A percentile compares a stretch with the other conserved stretches of the same genome.
Evolutionary conservation across 2,329 filamentous ascomycete genomes (phyloP).

Genomic region (Cercospora sp.): DNA sequence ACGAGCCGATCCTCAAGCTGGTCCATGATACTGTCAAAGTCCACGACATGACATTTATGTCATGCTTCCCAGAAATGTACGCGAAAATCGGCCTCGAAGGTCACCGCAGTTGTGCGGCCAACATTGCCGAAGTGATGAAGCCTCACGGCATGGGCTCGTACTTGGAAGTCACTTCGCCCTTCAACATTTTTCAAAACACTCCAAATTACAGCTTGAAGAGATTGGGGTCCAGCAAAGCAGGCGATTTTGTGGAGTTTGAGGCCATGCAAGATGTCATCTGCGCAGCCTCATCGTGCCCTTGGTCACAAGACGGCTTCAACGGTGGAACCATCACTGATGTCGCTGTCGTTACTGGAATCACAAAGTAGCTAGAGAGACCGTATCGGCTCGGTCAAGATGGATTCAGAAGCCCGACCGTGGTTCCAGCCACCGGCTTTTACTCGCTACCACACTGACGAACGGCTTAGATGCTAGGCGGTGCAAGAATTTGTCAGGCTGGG

Average conservation of each 20-base stretch:
- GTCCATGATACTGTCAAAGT: conserved; percentile 43
- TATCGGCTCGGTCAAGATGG: not conserved
- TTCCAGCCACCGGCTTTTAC: conserved; percentile 15
- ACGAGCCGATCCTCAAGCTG: conserved; percentile 41
- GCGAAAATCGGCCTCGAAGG: conserved; percentile 35
- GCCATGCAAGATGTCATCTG: conserved; percentile 41
- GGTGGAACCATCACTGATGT: conserved; percentile 44
- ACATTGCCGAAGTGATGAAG: conserved; percentile 44
- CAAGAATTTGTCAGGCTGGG: not conserved
- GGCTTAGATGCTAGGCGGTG: not conserved
- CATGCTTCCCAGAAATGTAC: conserved; percentile 44
- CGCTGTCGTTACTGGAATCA: conserved; percentile 37
- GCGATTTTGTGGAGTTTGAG: conserved; percentile 45
- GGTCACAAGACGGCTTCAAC: conserved; percentile 43
- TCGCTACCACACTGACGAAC: not conserved
- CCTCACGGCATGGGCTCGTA: conserved; percentile 39
- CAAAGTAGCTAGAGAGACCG: not conserved
- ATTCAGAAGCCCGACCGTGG: conserved; percentile 1
- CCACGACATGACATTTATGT: conserved; percentile 46
- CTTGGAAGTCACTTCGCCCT: conserved; percentile 42
- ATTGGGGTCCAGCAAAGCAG: conserved; percentile 41
- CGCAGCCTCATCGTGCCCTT: conserved; percentile 44
- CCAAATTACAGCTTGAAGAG: conserved; percentile 44
- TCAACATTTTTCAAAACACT: conserved; percentile 33
- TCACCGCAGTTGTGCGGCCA: conserved; percentile 44